A percentile compares a stretch with the other conserved stretches of the same genome.
Evolutionary conservation across 805 yeast species (phyloP).

Genomic region (Brettanomyces custersianus): DNA sequence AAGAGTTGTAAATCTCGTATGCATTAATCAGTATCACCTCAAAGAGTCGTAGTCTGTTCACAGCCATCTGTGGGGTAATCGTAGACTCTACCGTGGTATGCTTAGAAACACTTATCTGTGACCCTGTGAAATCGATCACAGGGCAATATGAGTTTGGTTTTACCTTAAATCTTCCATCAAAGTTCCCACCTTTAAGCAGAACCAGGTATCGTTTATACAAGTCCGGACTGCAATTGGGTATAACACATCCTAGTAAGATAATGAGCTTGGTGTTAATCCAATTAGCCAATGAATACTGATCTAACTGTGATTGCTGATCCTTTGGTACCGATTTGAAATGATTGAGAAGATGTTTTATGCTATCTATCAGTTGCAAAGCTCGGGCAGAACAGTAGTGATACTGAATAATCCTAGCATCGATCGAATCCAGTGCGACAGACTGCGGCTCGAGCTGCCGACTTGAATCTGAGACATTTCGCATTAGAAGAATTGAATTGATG

Average conservation of each 20-base stretch:
- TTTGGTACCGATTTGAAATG: slow-evolving; percentile 17
- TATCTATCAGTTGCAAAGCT: slow-evolving; percentile 32
- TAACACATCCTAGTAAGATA: slow-evolving; percentile 30
- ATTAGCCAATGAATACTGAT: no score
- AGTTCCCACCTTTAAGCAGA: slow-evolving; percentile 30
- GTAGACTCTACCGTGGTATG: slow-evolving; percentile 15
- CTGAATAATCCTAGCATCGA: slow-evolving; percentile 52
- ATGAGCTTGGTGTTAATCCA: no score
- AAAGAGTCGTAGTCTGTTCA: slow-evolving; percentile 19
- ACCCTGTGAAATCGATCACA: slow-evolving; percentile 22
- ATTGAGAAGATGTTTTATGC: slow-evolving; percentile 12
- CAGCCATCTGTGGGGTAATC: no score
- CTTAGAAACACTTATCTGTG: slow-evolving; percentile 10
- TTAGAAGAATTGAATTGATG: no score
- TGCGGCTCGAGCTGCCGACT: no score
- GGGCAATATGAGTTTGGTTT: slow-evolving; percentile 30
- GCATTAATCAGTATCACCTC: slow-evolving; percentile 22
- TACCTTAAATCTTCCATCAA: slow-evolving; percentile 33
- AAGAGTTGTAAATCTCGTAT: slow-evolving; percentile 18
- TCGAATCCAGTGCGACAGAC: slow-evolving; percentile 16
- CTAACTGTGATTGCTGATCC: slow-evolving; percentile 22
- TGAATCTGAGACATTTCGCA: no score
- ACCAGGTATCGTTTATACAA: slow-evolving; percentile 31
- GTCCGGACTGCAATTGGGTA: slow-evolving; percentile 31
- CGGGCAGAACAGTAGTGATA: slow-evolving; percentile 40